phyloP scores from a whole-genome alignment of 163 green algal species.

The Volvox carteri region DNA sequence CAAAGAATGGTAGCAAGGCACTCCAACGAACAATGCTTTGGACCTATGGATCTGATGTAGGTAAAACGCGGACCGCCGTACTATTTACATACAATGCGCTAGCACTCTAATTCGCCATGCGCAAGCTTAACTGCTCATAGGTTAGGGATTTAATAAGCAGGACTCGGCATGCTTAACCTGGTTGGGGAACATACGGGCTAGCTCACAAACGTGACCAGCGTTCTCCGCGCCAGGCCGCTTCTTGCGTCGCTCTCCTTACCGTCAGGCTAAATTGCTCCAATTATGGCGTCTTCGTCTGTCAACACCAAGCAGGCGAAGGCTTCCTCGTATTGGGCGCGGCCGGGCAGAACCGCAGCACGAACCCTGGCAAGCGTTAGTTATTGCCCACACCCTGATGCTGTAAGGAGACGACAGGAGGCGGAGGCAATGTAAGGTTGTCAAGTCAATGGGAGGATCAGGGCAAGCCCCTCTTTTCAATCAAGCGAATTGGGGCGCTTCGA shows the following conservation, averaged over 20 bases:
- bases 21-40: no score
- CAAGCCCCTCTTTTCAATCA: not conserved
- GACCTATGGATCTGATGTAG: no score
- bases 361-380: not conserved
- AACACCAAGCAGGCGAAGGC: not conserved
- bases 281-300: not conserved
- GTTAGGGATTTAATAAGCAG: no score
- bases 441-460: not conserved
- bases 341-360: not conserved
- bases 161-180: no score
- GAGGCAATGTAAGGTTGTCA: slow-evolving; percentile 13
- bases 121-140: no score
- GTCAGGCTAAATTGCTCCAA: not conserved
- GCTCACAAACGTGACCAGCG: not conserved
- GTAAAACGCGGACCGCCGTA: no score
- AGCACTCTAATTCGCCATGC: no score
- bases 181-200: no score
- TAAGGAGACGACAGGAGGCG: slow-evolving; percentile 31
- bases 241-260: not conserved
- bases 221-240: not conserved
- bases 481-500: not conserved
- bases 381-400: slow-evolving; percentile 32
- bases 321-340: not conserved
- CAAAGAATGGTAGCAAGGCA: no score
- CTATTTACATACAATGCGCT: no score